Base-by-base conservation (phyloP, 495 filamentous ascomycete species). In the Haplographium delicatum region DNA sequence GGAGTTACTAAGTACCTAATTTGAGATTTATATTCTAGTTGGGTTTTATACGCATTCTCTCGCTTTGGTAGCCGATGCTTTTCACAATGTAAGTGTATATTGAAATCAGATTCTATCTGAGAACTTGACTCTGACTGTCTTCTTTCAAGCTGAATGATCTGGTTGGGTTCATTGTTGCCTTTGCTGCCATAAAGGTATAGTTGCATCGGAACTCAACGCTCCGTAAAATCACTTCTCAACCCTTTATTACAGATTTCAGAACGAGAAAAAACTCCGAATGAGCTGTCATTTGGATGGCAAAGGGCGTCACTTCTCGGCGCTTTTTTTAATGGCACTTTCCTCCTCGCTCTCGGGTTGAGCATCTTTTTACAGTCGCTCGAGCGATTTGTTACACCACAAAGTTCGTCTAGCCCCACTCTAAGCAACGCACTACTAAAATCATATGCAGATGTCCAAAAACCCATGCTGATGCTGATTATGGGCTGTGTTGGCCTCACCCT, bases 311-410 rank as follows among this genome's bases (percentile, higher is more conserved):
- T 91, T 1, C 76, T 97, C 2, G 91, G 91, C 58, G 89, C 91
- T n/a, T 78, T 97, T 51, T 83, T 95, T 61, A 97, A 97, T 61
- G 91, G 91, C 24, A 86, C 94, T n/a, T 95, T 96, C 64, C 76
- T 97, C 46, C 79, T 96, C 44, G 91, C 91, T 0, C 72, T 97
- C 5, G 95, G 90, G 51, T 62, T 96, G 49, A 89, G 90, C 47
- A 95, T 97, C 60, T 89, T 96, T 63, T 71, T 97, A 31, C 91
- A 96, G 58, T 89, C 91, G 2, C 82, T 95, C 48, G 88, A 96
- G 67, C 75, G 91, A 56, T 84, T 97, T 61, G 79, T 95, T 30
- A 59, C 61, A 4, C 41, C 73, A 20, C 55, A 69, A 46, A 60
- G 62, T 61, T 48, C 22, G 64, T 47, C 27, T 7, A 19, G n/a